Evolutionary conservation across 1,139 yeast genomes (phyloP).

Genomic region (Candida buenavistaensis): DNA sequence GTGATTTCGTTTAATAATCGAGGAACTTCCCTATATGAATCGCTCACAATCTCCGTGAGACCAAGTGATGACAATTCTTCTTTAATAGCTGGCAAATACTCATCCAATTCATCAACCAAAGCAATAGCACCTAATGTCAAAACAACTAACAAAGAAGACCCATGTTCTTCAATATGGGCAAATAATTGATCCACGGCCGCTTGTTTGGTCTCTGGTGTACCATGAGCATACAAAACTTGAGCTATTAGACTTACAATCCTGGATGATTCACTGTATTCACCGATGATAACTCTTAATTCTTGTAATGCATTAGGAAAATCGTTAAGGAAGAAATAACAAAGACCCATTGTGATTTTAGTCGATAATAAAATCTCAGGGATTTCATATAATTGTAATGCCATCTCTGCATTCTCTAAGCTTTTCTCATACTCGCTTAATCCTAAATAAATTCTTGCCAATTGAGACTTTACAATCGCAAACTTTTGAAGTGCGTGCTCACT

Average conservation of each 20-base stretch:
- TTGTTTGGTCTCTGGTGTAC: conserved; percentile 69
- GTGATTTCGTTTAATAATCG: conserved; percentile 56
- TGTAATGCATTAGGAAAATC: conserved; percentile 66
- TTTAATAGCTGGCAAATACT: conserved; percentile 61
- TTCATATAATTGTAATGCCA: conserved; percentile 47
- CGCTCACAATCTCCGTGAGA: conserved; percentile 47
- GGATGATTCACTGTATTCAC: conserved; percentile 43
- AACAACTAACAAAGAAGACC: conserved; percentile 64
- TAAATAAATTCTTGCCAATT: conserved; percentile 66
- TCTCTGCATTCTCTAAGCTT: conserved; percentile 64
- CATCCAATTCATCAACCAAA: conserved; percentile 58
- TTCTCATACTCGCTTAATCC: conserved; percentile 55
- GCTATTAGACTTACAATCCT: conserved; percentile 72
- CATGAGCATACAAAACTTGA: conserved; percentile 76
- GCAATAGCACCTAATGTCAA: conserved; percentile 82
- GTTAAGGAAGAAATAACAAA: conserved; percentile 62
- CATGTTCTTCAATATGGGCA: conserved; percentile 60
- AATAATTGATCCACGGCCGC: conserved; percentile 78
- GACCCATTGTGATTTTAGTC: conserved; percentile 66
- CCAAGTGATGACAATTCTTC: conserved; percentile 63
- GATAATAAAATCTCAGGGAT: conserved; percentile 42
- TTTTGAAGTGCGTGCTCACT: conserved; percentile 44
- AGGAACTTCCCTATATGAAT: conserved; percentile 58
- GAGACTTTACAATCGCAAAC: conserved; percentile 64
- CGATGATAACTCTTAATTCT: conserved; percentile 63